These are phyloP conservation scores for Rhodosporidiobolus odoratus DNA, from an alignment of 768 basidiomycete species.

Conservation along the genomic window DNA sequence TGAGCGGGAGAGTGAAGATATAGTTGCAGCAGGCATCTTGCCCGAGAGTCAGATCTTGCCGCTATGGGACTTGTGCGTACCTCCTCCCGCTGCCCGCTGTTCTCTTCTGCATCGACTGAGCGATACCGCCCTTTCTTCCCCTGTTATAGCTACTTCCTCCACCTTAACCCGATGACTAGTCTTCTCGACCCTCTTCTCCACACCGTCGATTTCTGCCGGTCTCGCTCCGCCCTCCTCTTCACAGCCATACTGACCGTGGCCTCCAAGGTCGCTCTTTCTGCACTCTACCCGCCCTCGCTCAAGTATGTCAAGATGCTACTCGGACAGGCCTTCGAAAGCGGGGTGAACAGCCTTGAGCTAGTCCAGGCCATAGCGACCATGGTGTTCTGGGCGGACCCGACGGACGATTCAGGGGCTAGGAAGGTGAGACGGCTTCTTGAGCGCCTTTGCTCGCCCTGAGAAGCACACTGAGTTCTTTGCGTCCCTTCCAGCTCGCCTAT, in stretches of 20 bases:
- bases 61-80: slow-evolving; percentile 14
- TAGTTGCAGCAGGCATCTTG: background rate
- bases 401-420: slow-evolving; percentile 51
- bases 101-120: no score
- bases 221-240: slow-evolving; percentile 74
- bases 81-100: background rate
- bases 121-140: background rate
- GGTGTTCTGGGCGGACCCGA: slow-evolving; percentile 83
- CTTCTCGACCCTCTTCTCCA: slow-evolving; percentile 84
- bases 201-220: slow-evolving; percentile 70
- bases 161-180: slow-evolving; percentile 82
- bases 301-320: slow-evolving; percentile 68
- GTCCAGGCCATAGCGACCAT: slow-evolving; percentile 84
- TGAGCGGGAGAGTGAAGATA: slow-evolving; percentile 1
- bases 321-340: slow-evolving; percentile 69
- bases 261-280: slow-evolving; percentile 73
- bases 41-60: background rate
- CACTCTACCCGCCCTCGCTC: slow-evolving; percentile 62
- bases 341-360: slow-evolving; percentile 76
- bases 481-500: slow-evolving; percentile 13
- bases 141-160: slow-evolving; percentile 58
- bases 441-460: background rate
- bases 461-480: background rate
- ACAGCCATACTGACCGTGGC: slow-evolving; percentile 76
- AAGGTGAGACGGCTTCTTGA: background rate